phyloP scores from a whole-genome alignment of 2,329 filamentous ascomycete genomes.

The Rutstroemia sp. region DNA sequence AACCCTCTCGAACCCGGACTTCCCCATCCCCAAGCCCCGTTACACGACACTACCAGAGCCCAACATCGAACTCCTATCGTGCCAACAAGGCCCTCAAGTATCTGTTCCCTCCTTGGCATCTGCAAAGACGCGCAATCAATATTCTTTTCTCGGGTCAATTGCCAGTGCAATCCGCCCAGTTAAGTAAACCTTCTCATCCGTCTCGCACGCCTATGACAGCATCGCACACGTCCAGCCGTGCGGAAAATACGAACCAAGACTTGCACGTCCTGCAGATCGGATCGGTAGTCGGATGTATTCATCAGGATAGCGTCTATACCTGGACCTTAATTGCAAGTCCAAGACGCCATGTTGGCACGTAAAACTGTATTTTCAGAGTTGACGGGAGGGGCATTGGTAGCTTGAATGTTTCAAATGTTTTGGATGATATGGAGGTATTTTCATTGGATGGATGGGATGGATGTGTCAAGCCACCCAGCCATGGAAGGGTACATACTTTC shows the following conservation, averaged over 20 bases:
- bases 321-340: background rate
- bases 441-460: too few relatives aligned
- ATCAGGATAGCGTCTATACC: too few relatives aligned
- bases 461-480: too few relatives aligned
- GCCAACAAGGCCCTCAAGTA: background rate
- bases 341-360: background rate
- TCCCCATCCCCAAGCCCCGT: constrained; percentile 2
- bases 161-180: background rate
- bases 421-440: too few relatives aligned
- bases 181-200: too few relatives aligned
- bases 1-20: background rate
- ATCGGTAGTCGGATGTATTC: too few relatives aligned
- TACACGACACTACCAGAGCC: background rate
- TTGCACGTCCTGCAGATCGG: too few relatives aligned
- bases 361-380: background rate
- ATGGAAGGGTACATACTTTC: too few relatives aligned
- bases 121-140: constrained; percentile 4
- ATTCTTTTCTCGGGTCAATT: constrained; percentile 2
- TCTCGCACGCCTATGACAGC: too few relatives aligned
- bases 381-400: background rate
- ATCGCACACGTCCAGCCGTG: too few relatives aligned
- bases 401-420: background rate
- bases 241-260: too few relatives aligned
- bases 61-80: too few relatives aligned
- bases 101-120: background rate